Conservation (phyloP, 345 rosid genomes). For the Jatropha curcas region DNA sequence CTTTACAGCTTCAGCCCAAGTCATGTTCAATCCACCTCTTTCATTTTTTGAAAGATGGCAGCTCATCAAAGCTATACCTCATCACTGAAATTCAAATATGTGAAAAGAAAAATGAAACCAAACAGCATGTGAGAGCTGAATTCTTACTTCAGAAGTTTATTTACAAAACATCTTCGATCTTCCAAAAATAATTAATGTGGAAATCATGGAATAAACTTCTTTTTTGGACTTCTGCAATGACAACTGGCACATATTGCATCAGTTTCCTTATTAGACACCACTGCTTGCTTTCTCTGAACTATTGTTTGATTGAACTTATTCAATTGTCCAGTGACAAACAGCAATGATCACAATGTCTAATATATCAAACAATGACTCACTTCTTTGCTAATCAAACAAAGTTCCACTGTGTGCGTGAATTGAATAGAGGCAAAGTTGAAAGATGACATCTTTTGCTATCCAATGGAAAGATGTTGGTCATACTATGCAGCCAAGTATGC, state of each 20-base stretch:
- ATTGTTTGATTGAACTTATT: not conserved
- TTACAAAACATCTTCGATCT: not conserved
- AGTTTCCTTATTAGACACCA: too few relatives aligned
- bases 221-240: too few relatives aligned
- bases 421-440: not conserved
- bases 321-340: not conserved
- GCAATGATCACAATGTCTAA: not conserved
- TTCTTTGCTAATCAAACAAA: not conserved
- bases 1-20: not conserved
- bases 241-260: too few relatives aligned
- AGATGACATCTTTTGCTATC: not conserved
- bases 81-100: not conserved
- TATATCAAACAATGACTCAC: too few relatives aligned
- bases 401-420: not conserved
- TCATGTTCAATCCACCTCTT: not conserved
- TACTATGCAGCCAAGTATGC: not conserved
- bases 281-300: too few relatives aligned
- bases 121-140: not conserved
- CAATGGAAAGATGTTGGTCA: not conserved
- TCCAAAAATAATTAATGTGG: not conserved
- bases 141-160: not conserved
- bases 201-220: too few relatives aligned
- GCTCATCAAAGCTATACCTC: not conserved
- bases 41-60: not conserved
- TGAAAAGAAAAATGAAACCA: slow-evolving; percentile 7